phyloP scores from a whole-genome alignment of 148 eudicot species.

The Pouteria glomerata region DNA sequence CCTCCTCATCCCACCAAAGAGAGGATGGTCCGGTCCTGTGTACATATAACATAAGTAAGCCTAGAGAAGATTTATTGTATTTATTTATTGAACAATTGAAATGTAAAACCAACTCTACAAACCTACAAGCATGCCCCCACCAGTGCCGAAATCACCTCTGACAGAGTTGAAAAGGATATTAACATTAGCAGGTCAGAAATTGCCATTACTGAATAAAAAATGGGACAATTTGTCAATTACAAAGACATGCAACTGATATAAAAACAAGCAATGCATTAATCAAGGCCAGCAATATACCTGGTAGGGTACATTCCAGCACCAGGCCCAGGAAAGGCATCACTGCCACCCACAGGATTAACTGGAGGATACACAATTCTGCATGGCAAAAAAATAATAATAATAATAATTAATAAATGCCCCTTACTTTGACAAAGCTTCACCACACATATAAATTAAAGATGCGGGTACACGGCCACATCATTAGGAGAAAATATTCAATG shows the following conservation, averaged over 20 bases:
- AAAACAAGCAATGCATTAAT: not conserved
- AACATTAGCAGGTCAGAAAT: not conserved
- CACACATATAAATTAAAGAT: too few relatives aligned
- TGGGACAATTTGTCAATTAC: not conserved
- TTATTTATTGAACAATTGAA: not conserved
- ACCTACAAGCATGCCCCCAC: slow-evolving; percentile 87
- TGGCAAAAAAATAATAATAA: slow-evolving; percentile 1
- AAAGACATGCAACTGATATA: not conserved
- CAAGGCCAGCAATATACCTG: slow-evolving; percentile 36
- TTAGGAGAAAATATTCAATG: too few relatives aligned
- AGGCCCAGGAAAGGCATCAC: slow-evolving; percentile 74
- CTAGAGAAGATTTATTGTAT: not conserved
- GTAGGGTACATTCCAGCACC: slow-evolving; percentile 86
- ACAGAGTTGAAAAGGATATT: not conserved
- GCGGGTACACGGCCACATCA: too few relatives aligned
- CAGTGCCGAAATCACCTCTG: slow-evolving; percentile 74
- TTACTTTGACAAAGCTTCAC: not conserved
- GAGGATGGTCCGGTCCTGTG: slow-evolving; percentile 83
- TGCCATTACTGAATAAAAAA: not conserved
- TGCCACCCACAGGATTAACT: slow-evolving; percentile 52
- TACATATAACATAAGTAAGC: slow-evolving; percentile 13
- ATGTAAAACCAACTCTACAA: slow-evolving; percentile 7
- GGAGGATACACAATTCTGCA: slow-evolving; percentile 55
- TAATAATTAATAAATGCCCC: not conserved
- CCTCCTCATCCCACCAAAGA: slow-evolving; percentile 47